Evolutionary conservation across 257 asterid genomes (phyloP), one percentile per base, ranked within the genome.

Genomic region (Salvia splendens): DNA sequence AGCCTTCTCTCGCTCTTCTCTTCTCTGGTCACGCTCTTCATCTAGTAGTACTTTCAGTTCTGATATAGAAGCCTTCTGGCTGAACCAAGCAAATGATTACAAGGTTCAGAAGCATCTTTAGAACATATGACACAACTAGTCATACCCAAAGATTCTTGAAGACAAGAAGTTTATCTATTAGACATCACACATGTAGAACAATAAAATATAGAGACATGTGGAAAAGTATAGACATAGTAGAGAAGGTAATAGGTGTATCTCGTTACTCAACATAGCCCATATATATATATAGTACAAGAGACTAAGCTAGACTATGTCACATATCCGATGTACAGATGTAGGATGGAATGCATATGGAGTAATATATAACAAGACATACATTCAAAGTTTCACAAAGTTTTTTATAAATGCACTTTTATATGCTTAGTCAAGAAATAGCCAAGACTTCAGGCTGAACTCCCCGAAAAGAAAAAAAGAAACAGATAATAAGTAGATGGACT

Each of bases 11-110:
- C 95, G 83, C 75, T 94, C 99, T 65, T 87, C 91, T 80, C 86
- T 87, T 80, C 96, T 90, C 78, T 85, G 97, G 47, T 88, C 95
- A 69, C 96, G 95, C 78, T 94, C 99, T 81, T 94, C 97, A 51
- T 87, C 95, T 78, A 94, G 69, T 69, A 84, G 75, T 73, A 78
- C 85, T 78, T 91, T 85, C 71, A 94, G 79, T 72, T 94, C 95
- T 38, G 84, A 82, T 73, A 94, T 77, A 73, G 97, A 86, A 38
- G 78, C 81, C 82, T 81, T 88, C 87, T 94, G 99, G 84, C 99
- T 93, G 84, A 79, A 87, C 50, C 61, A 75, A 65, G 63, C 28
- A 81, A 73, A 70, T 50, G 65, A 68, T 52, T 8, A 47, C 32
- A 53, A 42, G 11, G 36, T 53, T 32, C 51, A 36, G 17, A 32